Base-by-base conservation (phyloP, 306 rosid genomes). In the Trifolium pratense region DNA sequence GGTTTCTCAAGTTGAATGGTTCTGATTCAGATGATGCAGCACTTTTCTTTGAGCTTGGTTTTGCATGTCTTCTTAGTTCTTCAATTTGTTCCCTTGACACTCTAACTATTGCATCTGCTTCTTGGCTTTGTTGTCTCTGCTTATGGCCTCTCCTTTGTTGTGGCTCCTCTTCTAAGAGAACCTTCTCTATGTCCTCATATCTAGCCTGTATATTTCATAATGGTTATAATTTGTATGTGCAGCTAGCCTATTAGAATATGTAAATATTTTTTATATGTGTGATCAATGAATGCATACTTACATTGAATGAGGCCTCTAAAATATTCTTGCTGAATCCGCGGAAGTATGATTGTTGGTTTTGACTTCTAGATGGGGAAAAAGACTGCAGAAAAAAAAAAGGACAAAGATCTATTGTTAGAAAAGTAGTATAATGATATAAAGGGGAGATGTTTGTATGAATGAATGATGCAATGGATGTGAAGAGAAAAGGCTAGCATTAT, bases 241-340 rank as follows among this genome's bases (percentile, higher is more conserved):
- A 29, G 4, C 5, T 5, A 29, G 4, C 5, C 4, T 4, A 29
- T 25, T 25, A 25, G 29, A 25, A 25, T 25, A 25, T 25, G 5
- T 29, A 29, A 29, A 4, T 29, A 29, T 29, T 6, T 4, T 29
- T 29, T 29, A 26, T 26, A 26, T 26, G 5, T 29, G 32, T 29
- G 32, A 29, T 4, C 6, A 6, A 29, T 34, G 68, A 6, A 29
- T 34, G 68, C 0, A 7, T 40, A 16, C 81, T 62, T 42, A 80
- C 87, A 43, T 84, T 64, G 53, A 56, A 74, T 45, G 82, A 3
- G n/a, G 80, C 82, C 31, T 84, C 69, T 0, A 84, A 25, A 57
- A 75, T 16, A 8, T 25, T 12, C 76, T 3, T 43, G 69, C 80
- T 68, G 75, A 84, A 80, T 17, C 69, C 85, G 3, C 9, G 12